Evolutionary conservation across 805 yeast species (phyloP).

Genomic region (Metschnikowia gelsemii): DNA sequence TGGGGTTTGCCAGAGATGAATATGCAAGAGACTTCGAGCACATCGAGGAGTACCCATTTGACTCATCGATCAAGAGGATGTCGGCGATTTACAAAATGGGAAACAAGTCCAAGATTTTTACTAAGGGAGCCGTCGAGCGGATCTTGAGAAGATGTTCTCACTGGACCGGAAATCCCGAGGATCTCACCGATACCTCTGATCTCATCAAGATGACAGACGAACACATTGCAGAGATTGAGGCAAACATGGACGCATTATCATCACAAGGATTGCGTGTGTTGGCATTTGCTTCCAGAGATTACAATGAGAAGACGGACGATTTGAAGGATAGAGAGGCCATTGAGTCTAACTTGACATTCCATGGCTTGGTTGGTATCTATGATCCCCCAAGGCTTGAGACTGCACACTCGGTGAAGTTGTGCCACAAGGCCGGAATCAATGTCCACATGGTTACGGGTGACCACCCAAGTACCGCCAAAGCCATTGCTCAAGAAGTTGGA

Average conservation of each 20-base stretch:
- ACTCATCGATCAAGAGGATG: constrained; percentile 23
- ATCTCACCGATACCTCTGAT: constrained; percentile 18
- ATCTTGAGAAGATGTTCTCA: constrained; percentile 19
- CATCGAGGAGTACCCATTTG: constrained; percentile 21
- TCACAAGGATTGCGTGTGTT: constrained; percentile 24
- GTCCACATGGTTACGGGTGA: constrained; percentile 26
- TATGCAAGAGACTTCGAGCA: constrained; percentile 22
- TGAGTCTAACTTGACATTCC: constrained; percentile 21
- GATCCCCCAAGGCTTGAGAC: constrained; percentile 24
- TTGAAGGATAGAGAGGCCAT: constrained; percentile 19
- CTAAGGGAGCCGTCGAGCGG: constrained; percentile 24
- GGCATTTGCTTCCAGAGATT: constrained; percentile 23
- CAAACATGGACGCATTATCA: constrained; percentile 22
- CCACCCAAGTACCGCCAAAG: constrained; percentile 24
- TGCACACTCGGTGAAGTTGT: constrained; percentile 20
- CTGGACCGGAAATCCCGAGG: constrained; percentile 22
- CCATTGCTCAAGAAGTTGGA: constrained; percentile 26
- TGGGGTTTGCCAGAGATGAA: constrained; percentile 24
- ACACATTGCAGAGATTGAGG: constrained; percentile 16
- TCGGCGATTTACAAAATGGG: constrained; percentile 19
- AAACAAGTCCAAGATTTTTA: constrained; percentile 15
- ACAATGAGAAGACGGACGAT: constrained; percentile 13
- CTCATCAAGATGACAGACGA: constrained; percentile 20
- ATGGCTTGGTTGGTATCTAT: constrained; percentile 24
- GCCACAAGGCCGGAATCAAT: constrained; percentile 24